Conservation (phyloP, 345 rosid genomes). For the Eucalyptus sp. region DNA sequence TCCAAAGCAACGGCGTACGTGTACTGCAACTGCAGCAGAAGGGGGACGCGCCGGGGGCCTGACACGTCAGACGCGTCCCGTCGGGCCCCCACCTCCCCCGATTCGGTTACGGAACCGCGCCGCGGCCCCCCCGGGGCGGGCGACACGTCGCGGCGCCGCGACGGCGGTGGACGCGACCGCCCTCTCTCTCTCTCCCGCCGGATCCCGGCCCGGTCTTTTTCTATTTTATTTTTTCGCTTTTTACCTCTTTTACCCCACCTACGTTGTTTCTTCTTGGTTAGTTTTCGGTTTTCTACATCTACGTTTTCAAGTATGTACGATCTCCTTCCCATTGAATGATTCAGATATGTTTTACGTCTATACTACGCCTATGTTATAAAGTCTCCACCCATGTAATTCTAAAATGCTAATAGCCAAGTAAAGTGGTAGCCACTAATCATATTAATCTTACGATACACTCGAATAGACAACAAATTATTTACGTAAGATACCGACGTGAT, state of each 20-base stretch:
- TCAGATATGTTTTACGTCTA: too few species aligned
- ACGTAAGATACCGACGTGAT: rapidly evolving
- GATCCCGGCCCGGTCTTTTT: too few species aligned
- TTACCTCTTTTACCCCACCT: neutral
- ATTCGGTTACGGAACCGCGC: neutral
- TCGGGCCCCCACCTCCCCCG: neutral
- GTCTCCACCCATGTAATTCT: too few species aligned
- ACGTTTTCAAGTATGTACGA: neutral
- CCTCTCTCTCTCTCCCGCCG: too few species aligned
- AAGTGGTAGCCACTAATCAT: neutral
- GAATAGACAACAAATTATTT: neutral
- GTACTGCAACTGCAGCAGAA: neutral
- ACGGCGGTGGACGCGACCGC: neutral
- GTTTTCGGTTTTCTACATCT: neutral
- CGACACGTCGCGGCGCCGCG: neutral
- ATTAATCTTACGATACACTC: neutral
- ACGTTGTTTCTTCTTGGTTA: neutral
- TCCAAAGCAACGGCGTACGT: neutral
- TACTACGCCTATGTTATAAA: too few species aligned
- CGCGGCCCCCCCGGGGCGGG: neutral
- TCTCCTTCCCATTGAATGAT: too few species aligned
- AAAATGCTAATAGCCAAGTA: neutral
- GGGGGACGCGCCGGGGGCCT: neutral
- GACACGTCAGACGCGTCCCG: neutral
- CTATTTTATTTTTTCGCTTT: neutral